Evolutionary conservation across 139 green algal genomes (phyloP).

Genomic region (Trebouxia sp.): DNA sequence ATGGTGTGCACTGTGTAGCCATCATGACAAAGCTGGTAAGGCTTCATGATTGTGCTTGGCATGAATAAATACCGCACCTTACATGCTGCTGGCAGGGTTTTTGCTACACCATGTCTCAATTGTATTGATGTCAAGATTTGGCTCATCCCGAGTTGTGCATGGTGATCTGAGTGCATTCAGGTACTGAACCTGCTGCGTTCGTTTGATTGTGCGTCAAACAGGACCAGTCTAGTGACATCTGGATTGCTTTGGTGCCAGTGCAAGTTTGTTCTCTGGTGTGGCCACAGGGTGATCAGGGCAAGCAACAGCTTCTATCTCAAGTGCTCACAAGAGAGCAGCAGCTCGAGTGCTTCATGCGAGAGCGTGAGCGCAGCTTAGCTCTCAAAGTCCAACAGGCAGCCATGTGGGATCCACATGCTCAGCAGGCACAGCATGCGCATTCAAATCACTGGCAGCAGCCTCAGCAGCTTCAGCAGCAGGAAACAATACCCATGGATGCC

Average conservation of each 20-base stretch:
- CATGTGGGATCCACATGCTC: conserved; percentile 43
- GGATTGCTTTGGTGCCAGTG: too few species aligned
- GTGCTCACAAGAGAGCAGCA: conserved; percentile 44
- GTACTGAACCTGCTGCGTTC: too few species aligned
- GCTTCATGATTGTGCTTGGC: not conserved
- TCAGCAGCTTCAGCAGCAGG: not conserved
- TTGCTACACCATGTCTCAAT: too few species aligned
- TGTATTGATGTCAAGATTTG: too few species aligned
- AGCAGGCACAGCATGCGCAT: too few species aligned
- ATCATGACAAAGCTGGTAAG: conserved; percentile 49
- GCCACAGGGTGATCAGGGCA: conserved; percentile 40
- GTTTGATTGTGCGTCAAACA: too few species aligned
- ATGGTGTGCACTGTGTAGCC: conserved; percentile 41
- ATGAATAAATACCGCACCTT: too few species aligned
- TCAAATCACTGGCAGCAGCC: conserved; percentile 14
- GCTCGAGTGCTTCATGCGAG: conserved; percentile 31
- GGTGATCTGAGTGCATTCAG: too few species aligned
- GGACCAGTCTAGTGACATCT: not conserved
- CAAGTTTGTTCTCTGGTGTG: too few species aligned
- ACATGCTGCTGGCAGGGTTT: too few species aligned
- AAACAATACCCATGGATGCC: not conserved
- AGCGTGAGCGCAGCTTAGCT: conserved; percentile 40
- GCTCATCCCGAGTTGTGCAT: too few species aligned
- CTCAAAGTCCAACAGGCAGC: conserved; percentile 46
- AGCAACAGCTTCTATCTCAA: conserved; percentile 27